Percentiles rank a stretch among this genome's conserved stretches.
Conservation (phyloP, 345 rosid species). For the Acer negundo region DNA sequence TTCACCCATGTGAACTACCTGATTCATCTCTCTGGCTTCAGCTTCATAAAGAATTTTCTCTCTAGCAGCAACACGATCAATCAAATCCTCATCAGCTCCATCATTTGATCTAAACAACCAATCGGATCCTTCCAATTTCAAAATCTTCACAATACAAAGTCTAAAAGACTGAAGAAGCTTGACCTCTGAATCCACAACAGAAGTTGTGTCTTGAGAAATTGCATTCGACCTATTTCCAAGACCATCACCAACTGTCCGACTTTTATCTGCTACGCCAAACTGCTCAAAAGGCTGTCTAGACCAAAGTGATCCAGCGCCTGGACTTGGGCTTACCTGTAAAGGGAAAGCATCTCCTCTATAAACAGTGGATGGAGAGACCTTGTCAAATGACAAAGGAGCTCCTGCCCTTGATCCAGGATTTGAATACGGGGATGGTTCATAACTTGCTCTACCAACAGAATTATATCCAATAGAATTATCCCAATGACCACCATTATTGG, state of each 20-base stretch:
- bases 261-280: constrained; percentile 81
- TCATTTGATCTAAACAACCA: constrained; percentile 88
- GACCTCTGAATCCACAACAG: constrained; percentile 64
- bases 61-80: constrained; percentile 88
- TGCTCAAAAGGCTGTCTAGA: constrained; percentile 95
- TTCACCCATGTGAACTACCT: constrained; percentile 49
- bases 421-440: constrained; percentile 50
- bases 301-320: constrained; percentile 82
- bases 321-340: constrained; percentile 35
- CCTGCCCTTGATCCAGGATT: constrained; percentile 54
- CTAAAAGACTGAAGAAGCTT: constrained; percentile 85
- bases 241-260: constrained; percentile 47
- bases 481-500: constrained; percentile 56
- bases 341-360: constrained; percentile 57
- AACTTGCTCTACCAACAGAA: constrained; percentile 49
- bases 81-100: constrained; percentile 90
- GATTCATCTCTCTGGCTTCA: constrained; percentile 65
- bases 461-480: constrained; percentile 58
- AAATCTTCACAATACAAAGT: constrained; percentile 68
- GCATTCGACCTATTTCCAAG: constrained; percentile 46
- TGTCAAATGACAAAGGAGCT: constrained; percentile 50
- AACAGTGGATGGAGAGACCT: constrained; percentile 48
- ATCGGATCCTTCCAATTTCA: constrained; percentile 91
- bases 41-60: constrained; percentile 75
- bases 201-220: constrained; percentile 40